A percentile compares a stretch with the other conserved stretches of the same genome.
Conservation (phyloP, 306 rosid genomes). For the Carpinus viminea region DNA sequence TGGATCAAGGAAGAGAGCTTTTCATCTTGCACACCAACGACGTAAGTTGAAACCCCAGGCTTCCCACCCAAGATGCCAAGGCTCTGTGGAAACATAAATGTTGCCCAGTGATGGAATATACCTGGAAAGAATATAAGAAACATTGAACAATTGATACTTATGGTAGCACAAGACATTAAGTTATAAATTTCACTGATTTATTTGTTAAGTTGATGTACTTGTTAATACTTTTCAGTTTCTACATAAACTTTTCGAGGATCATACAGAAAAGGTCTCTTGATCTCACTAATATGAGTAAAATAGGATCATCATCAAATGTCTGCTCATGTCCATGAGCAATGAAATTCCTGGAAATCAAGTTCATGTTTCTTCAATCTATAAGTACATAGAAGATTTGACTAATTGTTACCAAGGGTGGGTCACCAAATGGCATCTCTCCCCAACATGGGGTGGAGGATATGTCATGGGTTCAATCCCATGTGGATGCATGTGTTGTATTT, state of each 20-base stretch:
- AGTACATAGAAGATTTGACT: background rate
- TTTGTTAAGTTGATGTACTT: background rate
- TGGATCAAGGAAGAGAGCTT: constrained; percentile 94
- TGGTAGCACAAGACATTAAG: background rate
- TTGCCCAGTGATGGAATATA: constrained; percentile 80
- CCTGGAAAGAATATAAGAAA: constrained; percentile 48
- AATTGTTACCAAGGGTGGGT: background rate
- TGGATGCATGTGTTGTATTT: background rate
- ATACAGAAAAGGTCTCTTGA: background rate
- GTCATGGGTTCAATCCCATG: background rate
- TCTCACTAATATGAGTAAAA: background rate
- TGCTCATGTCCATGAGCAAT: background rate
- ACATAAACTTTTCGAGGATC: background rate
- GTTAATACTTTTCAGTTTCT: background rate
- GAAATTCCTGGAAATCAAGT: background rate
- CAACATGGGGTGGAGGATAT: background rate
- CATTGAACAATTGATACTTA: constrained; percentile 8
- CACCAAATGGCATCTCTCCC: background rate
- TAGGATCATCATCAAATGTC: background rate
- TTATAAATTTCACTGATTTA: background rate
- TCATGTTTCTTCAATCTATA: background rate
- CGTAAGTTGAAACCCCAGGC: constrained; percentile 90
- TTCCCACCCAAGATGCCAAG: constrained; percentile 96
- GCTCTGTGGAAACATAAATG: constrained; percentile 89
- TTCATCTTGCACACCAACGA: constrained; percentile 87